These are phyloP conservation scores for Cryoendolithus antarcticus DNA, from an alignment of 2,329 filamentous ascomycete genomes.

Conservation along the genomic window DNA sequence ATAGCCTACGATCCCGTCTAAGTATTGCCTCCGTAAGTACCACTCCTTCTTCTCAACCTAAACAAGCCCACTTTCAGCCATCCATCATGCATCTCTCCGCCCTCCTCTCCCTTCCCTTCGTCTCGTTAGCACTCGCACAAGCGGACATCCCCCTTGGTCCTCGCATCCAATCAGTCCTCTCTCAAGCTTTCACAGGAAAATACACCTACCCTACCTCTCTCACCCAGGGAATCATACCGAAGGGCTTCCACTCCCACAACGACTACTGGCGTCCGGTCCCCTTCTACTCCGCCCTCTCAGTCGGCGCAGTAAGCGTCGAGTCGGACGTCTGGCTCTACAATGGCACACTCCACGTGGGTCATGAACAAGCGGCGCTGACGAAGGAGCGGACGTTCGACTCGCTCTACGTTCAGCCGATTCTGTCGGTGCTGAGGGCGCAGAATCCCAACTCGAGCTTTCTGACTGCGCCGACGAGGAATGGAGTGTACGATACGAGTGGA, in stretches of 20 bases:
- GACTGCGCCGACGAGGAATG: constrained; percentile 16
- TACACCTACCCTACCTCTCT: not conserved
- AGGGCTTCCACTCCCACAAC: constrained; percentile 55
- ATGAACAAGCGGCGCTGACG: constrained; percentile 44
- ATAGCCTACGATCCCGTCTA: no score
- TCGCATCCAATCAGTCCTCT: no score
- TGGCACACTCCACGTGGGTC: constrained; percentile 50
- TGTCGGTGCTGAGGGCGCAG: constrained; percentile 40
- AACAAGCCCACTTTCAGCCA: no score
- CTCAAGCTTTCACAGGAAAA: no score
- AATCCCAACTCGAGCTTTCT: not conserved
- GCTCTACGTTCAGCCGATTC: constrained; percentile 54
- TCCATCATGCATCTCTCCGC: no score
- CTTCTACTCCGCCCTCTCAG: constrained; percentile 46
- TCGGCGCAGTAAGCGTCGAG: constrained; percentile 54
- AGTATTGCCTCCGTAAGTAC: no score
- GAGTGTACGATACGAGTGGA: constrained; percentile 38
- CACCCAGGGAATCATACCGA: constrained; percentile 35
- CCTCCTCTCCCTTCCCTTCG: no score
- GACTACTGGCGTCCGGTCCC: constrained; percentile 57
- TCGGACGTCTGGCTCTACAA: constrained; percentile 56
- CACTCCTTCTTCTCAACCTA: no score
- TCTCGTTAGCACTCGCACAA: no score
- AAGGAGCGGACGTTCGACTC: constrained; percentile 45
- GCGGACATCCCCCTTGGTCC: no score